Conservation (phyloP, 2,329 filamentous ascomycete species). For the Sarocladium strictum region DNA sequence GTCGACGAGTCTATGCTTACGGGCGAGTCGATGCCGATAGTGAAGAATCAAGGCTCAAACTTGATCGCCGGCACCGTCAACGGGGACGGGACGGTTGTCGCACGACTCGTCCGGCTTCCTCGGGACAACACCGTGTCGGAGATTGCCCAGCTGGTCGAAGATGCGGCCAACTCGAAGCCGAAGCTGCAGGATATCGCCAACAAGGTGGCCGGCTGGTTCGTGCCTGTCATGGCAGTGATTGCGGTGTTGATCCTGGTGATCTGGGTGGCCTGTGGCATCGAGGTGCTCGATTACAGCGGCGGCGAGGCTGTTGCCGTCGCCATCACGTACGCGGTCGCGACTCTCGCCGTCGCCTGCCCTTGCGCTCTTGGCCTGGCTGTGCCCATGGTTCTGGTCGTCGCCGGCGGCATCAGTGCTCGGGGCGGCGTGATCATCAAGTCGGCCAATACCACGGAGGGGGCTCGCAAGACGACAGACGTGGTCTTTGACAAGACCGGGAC, state of each 20-base stretch:
- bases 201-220: slow-evolving; percentile 60
- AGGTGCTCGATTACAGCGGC: slow-evolving; percentile 31
- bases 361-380: slow-evolving; percentile 71
- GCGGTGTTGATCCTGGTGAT: slow-evolving; percentile 53
- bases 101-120: slow-evolving; percentile 54
- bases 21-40: slow-evolving; percentile 58
- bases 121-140: slow-evolving; percentile 65
- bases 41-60: slow-evolving; percentile 45
- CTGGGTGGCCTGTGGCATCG: slow-evolving; percentile 58
- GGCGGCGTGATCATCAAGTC: slow-evolving; percentile 65
- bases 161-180: slow-evolving; percentile 63
- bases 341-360: slow-evolving; percentile 70
- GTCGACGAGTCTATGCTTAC: slow-evolving; percentile 76
- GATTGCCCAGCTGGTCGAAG: slow-evolving; percentile 66
- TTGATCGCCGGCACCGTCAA: slow-evolving; percentile 69
- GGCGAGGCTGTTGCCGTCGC: slow-evolving; percentile 50
- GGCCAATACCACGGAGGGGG: slow-evolving; percentile 56
- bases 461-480: slow-evolving; percentile 56
- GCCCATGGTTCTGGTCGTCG: slow-evolving; percentile 72
- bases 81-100: slow-evolving; percentile 53
- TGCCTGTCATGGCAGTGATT: slow-evolving; percentile 57
- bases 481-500: slow-evolving; percentile 82
- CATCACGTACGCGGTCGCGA: slow-evolving; percentile 66
- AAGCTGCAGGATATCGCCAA: slow-evolving; percentile 65
- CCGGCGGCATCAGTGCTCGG: slow-evolving; percentile 58